Conservation (phyloP, 257 asterid genomes). For the Ophiorrhiza pumila region DNA sequence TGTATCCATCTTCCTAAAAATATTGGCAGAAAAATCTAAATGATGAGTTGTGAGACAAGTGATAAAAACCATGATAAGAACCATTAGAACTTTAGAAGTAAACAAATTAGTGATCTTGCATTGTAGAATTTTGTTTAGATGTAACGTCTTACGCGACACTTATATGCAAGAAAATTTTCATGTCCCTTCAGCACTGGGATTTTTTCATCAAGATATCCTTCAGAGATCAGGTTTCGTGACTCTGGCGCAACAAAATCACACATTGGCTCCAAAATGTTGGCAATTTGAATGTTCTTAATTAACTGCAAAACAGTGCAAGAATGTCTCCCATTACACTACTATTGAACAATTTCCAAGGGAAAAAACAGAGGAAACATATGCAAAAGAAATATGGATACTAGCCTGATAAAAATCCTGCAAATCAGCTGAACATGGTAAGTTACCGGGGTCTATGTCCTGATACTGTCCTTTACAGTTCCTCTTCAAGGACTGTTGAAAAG, state of each 20-base stretch:
- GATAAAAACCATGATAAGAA: background rate
- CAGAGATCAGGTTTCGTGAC: background rate
- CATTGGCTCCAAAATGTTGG: constrained; percentile 11
- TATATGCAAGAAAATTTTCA: background rate
- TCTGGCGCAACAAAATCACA: background rate
- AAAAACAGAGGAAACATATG: background rate
- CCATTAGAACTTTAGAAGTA: constrained; percentile 7
- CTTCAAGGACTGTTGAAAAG: constrained; percentile 29
- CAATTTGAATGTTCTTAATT: background rate
- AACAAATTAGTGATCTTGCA: background rate
- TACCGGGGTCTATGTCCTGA: constrained; percentile 20
- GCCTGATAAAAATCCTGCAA: constrained; percentile 26
- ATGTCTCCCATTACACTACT: background rate
- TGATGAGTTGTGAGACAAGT: background rate
- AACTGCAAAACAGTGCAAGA: background rate
- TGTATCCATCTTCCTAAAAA: constrained; percentile 23
- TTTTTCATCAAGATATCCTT: background rate
- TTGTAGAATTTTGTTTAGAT: background rate
- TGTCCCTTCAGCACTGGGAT: background rate
- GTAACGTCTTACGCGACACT: background rate
- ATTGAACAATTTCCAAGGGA: background rate
- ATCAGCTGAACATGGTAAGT: constrained; percentile 25
- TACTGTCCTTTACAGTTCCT: constrained; percentile 35
- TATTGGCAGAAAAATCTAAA: background rate
- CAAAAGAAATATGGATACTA: background rate